A percentile compares a stretch with the other conserved stretches of the same genome.
Conservation (phyloP, 2,329 filamentous ascomycete species). For the Aspergillus neotritici region DNA sequence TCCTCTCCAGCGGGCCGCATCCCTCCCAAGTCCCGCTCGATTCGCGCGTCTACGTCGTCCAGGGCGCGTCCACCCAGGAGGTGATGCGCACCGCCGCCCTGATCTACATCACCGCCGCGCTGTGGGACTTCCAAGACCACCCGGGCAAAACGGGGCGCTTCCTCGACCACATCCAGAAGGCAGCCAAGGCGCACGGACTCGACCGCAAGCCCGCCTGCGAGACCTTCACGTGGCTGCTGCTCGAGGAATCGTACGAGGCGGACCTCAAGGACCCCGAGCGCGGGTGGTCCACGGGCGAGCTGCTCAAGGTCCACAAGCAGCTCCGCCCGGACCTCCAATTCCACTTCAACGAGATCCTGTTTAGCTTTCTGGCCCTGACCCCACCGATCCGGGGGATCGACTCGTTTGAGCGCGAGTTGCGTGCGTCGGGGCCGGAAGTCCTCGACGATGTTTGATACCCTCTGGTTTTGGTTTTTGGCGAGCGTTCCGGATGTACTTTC, state of each 20-base stretch:
- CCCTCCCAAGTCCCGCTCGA: constrained; percentile 33
- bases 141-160: constrained; percentile 29
- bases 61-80: constrained; percentile 28
- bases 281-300: constrained; percentile 33
- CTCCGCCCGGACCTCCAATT: constrained; percentile 35
- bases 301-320: constrained; percentile 31
- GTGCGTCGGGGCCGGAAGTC: constrained; percentile 3
- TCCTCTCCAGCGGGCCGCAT: constrained; percentile 39
- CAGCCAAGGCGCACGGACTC: constrained; percentile 27
- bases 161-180: constrained; percentile 21
- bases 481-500: too few species aligned
- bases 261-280: constrained; percentile 34
- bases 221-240: constrained; percentile 36
- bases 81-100: constrained; percentile 33
- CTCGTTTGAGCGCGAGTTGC: constrained; percentile 30
- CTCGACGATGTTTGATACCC: not conserved
- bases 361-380: constrained; percentile 32
- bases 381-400: constrained; percentile 28
- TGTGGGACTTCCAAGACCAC: constrained; percentile 32
- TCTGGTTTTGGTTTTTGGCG: too few species aligned
- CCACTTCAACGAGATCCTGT: constrained; percentile 36
- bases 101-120: constrained; percentile 35
- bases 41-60: constrained; percentile 34
- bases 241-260: constrained; percentile 32
- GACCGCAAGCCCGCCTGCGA: constrained; percentile 34